A percentile compares a stretch with the other conserved stretches of the same genome.
Evolutionary conservation across 192 early-diverging fungal species (phyloP).

Genomic region (Coemansia sp.): DNA sequence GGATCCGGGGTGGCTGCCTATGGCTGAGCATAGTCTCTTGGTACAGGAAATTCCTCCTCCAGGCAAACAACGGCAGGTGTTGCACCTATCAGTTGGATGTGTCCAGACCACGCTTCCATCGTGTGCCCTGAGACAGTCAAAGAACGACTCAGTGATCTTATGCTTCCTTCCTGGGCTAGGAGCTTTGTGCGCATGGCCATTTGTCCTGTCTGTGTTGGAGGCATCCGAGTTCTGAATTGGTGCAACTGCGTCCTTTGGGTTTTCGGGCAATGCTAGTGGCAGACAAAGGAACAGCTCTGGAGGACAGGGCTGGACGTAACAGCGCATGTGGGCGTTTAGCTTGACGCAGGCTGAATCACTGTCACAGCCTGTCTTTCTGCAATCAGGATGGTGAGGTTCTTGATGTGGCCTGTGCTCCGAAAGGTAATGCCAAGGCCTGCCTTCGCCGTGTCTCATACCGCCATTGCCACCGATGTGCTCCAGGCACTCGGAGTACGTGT

Average conservation of each 20-base stretch:
- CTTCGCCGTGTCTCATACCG: not conserved
- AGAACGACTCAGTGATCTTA: slow-evolving; percentile 34
- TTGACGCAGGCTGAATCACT: slow-evolving; percentile 28
- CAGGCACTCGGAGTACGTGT: not conserved
- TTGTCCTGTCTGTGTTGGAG: not conserved
- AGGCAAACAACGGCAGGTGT: slow-evolving; percentile 37
- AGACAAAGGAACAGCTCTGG: slow-evolving; percentile 32
- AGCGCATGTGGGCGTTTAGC: slow-evolving; percentile 23
- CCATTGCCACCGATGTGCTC: slow-evolving; percentile 3
- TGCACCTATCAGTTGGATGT: slow-evolving; percentile 32
- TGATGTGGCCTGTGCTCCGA: not conserved
- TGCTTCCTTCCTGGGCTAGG: slow-evolving; percentile 1
- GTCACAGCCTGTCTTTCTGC: slow-evolving; percentile 36
- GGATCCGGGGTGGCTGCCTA: not conserved
- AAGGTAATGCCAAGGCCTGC: not conserved
- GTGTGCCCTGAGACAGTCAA: slow-evolving; percentile 34
- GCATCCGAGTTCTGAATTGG: slow-evolving; percentile 14
- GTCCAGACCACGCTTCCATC: slow-evolving; percentile 28
- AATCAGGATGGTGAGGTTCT: slow-evolving; percentile 15
- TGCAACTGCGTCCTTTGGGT: slow-evolving; percentile 20
- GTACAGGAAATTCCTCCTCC: slow-evolving; percentile 38
- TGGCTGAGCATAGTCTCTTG: slow-evolving; percentile 34
- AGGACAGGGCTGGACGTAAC: slow-evolving; percentile 40
- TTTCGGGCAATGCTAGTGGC: slow-evolving; percentile 22
- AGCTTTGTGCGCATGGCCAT: not conserved